Conservation (phyloP, 495 filamentous ascomycete genomes). For the Neurospora cerealis region DNA sequence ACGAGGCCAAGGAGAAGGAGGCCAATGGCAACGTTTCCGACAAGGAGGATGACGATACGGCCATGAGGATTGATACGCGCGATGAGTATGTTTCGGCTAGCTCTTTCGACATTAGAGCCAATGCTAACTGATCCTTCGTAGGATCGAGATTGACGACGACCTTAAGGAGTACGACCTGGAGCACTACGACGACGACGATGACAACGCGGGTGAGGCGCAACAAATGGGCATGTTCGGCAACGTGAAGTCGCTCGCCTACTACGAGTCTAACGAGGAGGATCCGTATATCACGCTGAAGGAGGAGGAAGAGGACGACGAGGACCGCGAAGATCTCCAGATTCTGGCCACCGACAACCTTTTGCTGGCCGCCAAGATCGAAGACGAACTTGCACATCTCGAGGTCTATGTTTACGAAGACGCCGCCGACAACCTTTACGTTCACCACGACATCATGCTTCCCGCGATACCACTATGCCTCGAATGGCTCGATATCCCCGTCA, state of each 20-base stretch:
- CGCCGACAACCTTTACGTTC: constrained; percentile 93
- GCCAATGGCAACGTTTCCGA: constrained; percentile 21
- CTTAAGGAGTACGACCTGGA: constrained; percentile 93
- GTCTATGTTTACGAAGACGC: constrained; percentile 94
- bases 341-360: constrained; percentile 86
- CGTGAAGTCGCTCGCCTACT: constrained; percentile 83
- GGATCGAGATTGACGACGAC: constrained; percentile 55
- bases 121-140: constrained; percentile 15
- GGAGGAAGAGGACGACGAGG: constrained; percentile 59
- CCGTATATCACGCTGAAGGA: constrained; percentile 88
- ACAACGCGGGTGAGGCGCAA: constrained; percentile 49
- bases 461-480: constrained; percentile 92
- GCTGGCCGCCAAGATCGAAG: constrained; percentile 85
- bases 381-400: constrained; percentile 93
- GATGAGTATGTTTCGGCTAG: constrained; percentile 12
- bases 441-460: constrained; percentile 99
- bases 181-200: constrained; percentile 78
- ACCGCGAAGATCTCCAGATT: constrained; percentile 90
- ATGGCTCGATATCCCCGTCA: constrained; percentile 85
- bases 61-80: constrained; percentile 7
- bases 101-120: not conserved
- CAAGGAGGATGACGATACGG: constrained; percentile 2
- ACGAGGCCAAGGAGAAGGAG: constrained; percentile 46
- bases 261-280: constrained; percentile 85
- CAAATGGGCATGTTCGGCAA: constrained; percentile 91